Evolutionary conservation across 164 flowering plant genomes (phyloP), one percentile per base, ranked within the genome.

Genomic region (Taxillus chinensis): DNA sequence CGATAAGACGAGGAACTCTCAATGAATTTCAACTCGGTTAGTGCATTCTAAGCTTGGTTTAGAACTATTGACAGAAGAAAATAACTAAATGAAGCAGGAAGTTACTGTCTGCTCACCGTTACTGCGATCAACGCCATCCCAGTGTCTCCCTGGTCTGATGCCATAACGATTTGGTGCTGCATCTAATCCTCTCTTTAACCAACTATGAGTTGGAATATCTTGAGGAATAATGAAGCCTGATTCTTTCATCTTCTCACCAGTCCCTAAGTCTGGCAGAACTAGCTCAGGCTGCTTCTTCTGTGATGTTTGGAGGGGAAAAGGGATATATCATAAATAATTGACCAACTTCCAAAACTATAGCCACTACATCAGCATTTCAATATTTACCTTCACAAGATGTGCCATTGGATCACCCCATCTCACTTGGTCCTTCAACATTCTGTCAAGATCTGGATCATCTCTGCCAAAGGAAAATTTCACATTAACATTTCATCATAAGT

Each of bases 371-470:
- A 51, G 43, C 8, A 49, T 27, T 27, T 0, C 3, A 48, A 11
- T 48, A 8, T 48, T 0, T 74, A 79, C 85, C 85, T 86, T 83
- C 54, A 82, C 90, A 70, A 93, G 71, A 70, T 90, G 96, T 39
- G 98, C 97, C 98, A 93, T 86, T 7, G 96, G 97, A 74, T 93
- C 97, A 54, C 98, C 97, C 92, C 95, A 93, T 74, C 96, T 78
- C 45, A 84, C 58, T 72, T 84, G 80, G 14, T 87, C 89, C 77
- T 81, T 93, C 78, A 93, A 69, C 82, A 85, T 83, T 64, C 70
- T 78, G 64, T 93, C 97, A 15, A 92, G 88, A 50, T 90, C 92
- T 1, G 95, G 86, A 67, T 93, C 98, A 77, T 93, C 96, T 68
- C 97, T 90, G 78, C 55, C 74, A 68, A 27, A 27, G 27, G 27